Conservation (phyloP, 257 asterid genomes). For the Ajuga chamaepitys region DNA sequence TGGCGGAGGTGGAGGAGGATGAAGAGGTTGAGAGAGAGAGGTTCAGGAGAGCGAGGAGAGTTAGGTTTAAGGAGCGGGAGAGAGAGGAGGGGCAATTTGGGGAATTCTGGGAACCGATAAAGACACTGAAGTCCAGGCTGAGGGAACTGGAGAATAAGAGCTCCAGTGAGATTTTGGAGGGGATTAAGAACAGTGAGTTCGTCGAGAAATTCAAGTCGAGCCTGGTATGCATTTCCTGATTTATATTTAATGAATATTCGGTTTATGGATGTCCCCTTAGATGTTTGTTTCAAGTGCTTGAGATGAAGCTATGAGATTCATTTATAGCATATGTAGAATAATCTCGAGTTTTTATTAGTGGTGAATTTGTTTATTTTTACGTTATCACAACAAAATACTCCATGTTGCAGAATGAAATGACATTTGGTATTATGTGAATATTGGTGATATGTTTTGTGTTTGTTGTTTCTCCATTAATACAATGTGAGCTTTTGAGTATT, state of each 20-base stretch:
- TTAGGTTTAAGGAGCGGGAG: slow-evolving; percentile 49
- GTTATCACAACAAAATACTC: not conserved
- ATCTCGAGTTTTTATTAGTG: not conserved
- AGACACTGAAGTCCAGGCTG: slow-evolving; percentile 60
- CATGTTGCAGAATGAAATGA: not conserved
- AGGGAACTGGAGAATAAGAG: slow-evolving; percentile 77
- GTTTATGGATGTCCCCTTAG: not conserved
- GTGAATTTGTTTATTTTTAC: not conserved
- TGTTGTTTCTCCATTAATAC: not conserved
- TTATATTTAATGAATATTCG: slow-evolving; percentile 1
- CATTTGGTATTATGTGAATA: not conserved
- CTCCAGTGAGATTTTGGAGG: slow-evolving; percentile 70
- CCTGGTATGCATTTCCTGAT: slow-evolving; percentile 47
- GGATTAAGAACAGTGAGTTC: slow-evolving; percentile 85
- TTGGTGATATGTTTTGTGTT: not conserved
- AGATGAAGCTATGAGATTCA: not conserved
- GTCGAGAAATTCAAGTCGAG: slow-evolving; percentile 85
- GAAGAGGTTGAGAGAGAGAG: slow-evolving; percentile 33
- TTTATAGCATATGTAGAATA: not conserved
- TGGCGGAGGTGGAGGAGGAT: slow-evolving; percentile 64
- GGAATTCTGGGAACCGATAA: slow-evolving; percentile 78
- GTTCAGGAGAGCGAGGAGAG: slow-evolving; percentile 43
- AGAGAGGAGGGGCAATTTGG: slow-evolving; percentile 61
- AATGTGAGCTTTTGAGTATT: not conserved
- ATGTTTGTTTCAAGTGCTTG: not conserved